Evolutionary conservation across 2,329 filamentous ascomycete species (phyloP), one percentile per base, ranked within the genome.

Genomic region (Alternaria ventricosa): DNA sequence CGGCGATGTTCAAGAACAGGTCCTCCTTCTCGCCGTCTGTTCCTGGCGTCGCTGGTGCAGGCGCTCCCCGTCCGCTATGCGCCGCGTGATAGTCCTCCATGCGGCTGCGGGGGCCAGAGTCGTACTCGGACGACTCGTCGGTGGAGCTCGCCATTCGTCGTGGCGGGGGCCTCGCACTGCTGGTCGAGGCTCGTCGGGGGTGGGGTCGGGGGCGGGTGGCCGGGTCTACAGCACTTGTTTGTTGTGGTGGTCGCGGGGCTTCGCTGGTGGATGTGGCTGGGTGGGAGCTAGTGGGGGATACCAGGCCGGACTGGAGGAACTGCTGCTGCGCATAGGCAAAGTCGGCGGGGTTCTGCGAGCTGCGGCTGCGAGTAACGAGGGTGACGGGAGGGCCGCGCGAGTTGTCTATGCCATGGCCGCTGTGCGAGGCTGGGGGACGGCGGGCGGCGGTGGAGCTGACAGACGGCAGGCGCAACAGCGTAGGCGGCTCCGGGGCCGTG

Each of bases 341-440:
- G 65, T 77, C 73, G 61, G 70, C 51, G 30, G 75, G 67, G 64
- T 70, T 72, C 60, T 75, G 76, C 45, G 73, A 63, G 57, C 30
- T 55, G 10, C 61, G 45, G 33, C 72, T 65, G 69, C 78, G 76
- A 64, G 74, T 85, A 63, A 84, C 82, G 62, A 85, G 79, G n/a
- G 84, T 81, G 61, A 85, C 82, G 55, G 84, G 84, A 49, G 85
- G 84, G 63, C 84, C 85, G 71, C 80, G 77, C 60, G 79, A 81
- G 28, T 82, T 84, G 72, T 84, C 82, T 79, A 86, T 84, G 70
- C 84, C 83, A 80, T 83, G 79, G 57, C 81, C 82, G 68, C 81
- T 84, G 66, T 81, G 80, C 53, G 83, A 85, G 23, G 83, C 83
- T 44, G 84, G 84, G 28, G 83, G 79, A 67, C 81, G 75, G 75